These are phyloP conservation scores for Furcasterigmium sp. DNA, from an alignment of 2,329 filamentous ascomycete genomes.

Conservation along the genomic window DNA sequence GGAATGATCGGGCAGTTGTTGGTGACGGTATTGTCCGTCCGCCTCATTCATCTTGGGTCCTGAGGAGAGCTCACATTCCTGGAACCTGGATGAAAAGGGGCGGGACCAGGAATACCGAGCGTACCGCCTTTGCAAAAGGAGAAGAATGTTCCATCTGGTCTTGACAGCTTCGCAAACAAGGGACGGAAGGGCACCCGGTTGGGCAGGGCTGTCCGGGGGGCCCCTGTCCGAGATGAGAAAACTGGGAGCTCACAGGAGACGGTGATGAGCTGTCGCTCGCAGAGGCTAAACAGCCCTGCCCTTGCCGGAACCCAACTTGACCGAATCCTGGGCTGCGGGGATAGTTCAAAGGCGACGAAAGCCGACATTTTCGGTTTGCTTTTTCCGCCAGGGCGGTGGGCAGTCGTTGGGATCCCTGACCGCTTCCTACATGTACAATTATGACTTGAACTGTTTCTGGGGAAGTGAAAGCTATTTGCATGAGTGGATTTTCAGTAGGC, in stretches of 20 bases:
- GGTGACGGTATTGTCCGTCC: too few relatives aligned
- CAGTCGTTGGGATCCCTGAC: neutral
- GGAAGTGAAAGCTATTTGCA: too few relatives aligned
- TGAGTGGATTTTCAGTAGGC: too few relatives aligned
- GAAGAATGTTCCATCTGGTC: constrained; percentile 4
- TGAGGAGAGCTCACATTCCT: neutral
- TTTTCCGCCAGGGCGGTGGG: neutral
- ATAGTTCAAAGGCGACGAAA: neutral
- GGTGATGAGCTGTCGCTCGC: neutral
- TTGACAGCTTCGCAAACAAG: constrained; percentile 3
- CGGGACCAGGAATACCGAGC: neutral
- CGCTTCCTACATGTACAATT: too few relatives aligned
- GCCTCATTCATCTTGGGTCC: too few relatives aligned
- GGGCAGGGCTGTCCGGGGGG: neutral
- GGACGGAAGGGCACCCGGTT: constrained; percentile 2
- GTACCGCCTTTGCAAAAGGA: neutral
- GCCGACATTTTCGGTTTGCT: neutral
- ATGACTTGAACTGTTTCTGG: too few relatives aligned
- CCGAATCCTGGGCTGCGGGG: neutral
- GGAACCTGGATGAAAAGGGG: neutral
- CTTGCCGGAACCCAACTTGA: neutral
- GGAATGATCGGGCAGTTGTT: too few relatives aligned
- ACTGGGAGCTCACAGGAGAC: neutral
- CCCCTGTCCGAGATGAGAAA: too few relatives aligned
- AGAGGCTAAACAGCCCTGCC: constrained; percentile 1